phyloP scores from a whole-genome alignment of 1,284 basidiomycete species.

The Fistulinella cinereoalba region DNA sequence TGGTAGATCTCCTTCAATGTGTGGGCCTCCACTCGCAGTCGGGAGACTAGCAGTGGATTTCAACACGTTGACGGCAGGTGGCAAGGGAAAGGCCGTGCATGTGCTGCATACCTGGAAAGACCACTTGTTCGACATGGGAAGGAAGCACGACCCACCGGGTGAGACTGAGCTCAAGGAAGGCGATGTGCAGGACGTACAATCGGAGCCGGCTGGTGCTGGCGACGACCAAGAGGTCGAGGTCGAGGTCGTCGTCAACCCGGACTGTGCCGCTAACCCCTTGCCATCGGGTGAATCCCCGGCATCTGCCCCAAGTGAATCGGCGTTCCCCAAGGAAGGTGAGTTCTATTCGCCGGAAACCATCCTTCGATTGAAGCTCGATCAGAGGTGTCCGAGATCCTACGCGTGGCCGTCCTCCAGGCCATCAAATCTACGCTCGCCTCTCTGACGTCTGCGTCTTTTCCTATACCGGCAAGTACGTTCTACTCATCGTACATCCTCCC shows the following conservation, averaged over 20 bases:
- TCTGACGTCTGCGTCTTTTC: conserved; percentile 57
- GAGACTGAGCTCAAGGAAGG: conserved; percentile 29
- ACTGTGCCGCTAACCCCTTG: conserved; percentile 1
- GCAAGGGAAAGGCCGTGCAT: conserved; percentile 73
- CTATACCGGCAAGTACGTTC: conserved; percentile 72
- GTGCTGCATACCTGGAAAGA: conserved; percentile 73
- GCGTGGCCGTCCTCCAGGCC: conserved; percentile 69
- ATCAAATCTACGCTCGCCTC: conserved; percentile 49
- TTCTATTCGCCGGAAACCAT: conserved; percentile 5
- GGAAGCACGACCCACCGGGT: conserved; percentile 53
- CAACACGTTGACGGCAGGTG: conserved; percentile 40
- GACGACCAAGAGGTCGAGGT: conserved; percentile 5
- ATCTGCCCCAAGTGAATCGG: conserved; percentile 12
- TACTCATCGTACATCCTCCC: conserved; percentile 80
- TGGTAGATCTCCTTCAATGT: conserved; percentile 30
- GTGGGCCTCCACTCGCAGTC: conserved; percentile 61
- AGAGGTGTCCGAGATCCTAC: conserved; percentile 68
- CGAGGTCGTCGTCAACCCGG: conserved; percentile 19
- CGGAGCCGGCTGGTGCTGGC: conserved; percentile 5
- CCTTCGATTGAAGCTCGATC: conserved; percentile 12
- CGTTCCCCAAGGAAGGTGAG: conserved; percentile 26
- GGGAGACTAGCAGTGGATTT: conserved; percentile 64
- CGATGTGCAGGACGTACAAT: conserved; percentile 15
- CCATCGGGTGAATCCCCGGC: conserved; percentile 6
- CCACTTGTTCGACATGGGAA: conserved; percentile 66